Percentiles rank a stretch among this genome's conserved stretches.
Conservation (phyloP, 495 filamentous ascomycete genomes). For the Neurospora sp. region DNA sequence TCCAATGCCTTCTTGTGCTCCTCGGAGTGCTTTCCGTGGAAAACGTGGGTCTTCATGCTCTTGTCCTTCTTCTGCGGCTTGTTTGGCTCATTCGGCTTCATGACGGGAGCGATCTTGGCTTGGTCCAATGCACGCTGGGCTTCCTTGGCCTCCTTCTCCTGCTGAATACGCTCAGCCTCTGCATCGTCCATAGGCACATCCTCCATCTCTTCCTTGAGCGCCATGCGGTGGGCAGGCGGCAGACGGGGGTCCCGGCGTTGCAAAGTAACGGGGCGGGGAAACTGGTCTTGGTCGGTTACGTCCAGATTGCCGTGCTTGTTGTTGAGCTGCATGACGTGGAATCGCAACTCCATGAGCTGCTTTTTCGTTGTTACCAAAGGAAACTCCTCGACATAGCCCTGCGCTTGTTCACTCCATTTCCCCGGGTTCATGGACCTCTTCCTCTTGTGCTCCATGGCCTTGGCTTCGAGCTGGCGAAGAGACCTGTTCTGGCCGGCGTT, state of each 20-base stretch:
- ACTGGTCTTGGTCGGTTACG: constrained; percentile 65
- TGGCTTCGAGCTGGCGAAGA: neutral
- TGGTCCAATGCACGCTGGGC: constrained; percentile 72
- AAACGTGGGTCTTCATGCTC: constrained; percentile 65
- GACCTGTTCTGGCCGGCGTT: neutral
- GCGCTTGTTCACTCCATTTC: constrained; percentile 51
- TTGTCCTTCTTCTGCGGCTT: constrained; percentile 58
- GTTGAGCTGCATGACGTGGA: constrained; percentile 72
- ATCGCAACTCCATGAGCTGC: constrained; percentile 65
- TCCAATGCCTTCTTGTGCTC: constrained; percentile 68
- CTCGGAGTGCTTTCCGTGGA: constrained; percentile 42
- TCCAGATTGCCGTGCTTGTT: constrained; percentile 42
- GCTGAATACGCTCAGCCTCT: constrained; percentile 54
- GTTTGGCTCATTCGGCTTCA: constrained; percentile 39
- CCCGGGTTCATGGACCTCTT: constrained; percentile 17
- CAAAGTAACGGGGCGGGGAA: constrained; percentile 75
- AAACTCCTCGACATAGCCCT: constrained; percentile 49
- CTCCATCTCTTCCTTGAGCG: constrained; percentile 46
- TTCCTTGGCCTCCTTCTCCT: constrained; percentile 64
- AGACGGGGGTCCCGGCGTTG: constrained; percentile 84
- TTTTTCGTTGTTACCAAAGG: constrained; percentile 74
- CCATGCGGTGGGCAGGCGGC: constrained; percentile 43
- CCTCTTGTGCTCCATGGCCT: neutral
- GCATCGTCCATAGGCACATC: constrained; percentile 45
- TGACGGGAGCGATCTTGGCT: constrained; percentile 75